phyloP scores from a whole-genome alignment of 192 early-diverging fungal genomes.

The Gigaspora rosea region DNA sequence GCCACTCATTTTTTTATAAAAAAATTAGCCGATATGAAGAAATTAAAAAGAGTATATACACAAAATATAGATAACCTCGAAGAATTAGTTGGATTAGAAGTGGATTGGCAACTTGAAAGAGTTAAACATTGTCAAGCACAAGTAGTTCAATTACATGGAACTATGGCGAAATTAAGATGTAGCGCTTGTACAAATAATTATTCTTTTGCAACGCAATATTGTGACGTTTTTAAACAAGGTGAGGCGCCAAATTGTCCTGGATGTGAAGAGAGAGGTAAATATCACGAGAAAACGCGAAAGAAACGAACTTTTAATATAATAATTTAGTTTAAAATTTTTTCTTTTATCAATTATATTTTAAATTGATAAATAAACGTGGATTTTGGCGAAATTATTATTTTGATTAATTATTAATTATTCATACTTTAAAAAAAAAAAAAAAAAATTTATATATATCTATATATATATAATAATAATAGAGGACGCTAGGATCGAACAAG shows the following conservation, averaged over 20 bases:
- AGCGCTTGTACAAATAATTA: slow-evolving; percentile 76
- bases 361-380: background rate
- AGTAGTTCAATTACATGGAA: slow-evolving; percentile 93
- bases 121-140: slow-evolving; percentile 53
- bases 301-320: no score
- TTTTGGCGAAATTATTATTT: no score
- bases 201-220: slow-evolving; percentile 61
- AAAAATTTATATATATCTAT: no score
- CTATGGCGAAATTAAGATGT: slow-evolving; percentile 84
- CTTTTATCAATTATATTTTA: background rate
- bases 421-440: background rate
- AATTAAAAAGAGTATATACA: slow-evolving; percentile 90
- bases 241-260: slow-evolving; percentile 68
- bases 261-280: slow-evolving; percentile 31
- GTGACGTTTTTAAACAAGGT: slow-evolving; percentile 69
- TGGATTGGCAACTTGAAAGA: slow-evolving; percentile 41
- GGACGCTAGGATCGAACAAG: slow-evolving; percentile 56
- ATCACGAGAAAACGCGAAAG: no score
- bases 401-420: background rate
- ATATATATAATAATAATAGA: slow-evolving; percentile 16
- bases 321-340: background rate
- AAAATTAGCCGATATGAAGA: slow-evolving; percentile 67
- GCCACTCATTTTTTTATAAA: slow-evolving; percentile 88
- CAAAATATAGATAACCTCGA: slow-evolving; percentile 98
- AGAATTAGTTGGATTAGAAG: slow-evolving; percentile 65